These are phyloP conservation scores for Jackrogersella minutella DNA, from an alignment of 495 filamentous ascomycete species.

Conservation along the genomic window DNA sequence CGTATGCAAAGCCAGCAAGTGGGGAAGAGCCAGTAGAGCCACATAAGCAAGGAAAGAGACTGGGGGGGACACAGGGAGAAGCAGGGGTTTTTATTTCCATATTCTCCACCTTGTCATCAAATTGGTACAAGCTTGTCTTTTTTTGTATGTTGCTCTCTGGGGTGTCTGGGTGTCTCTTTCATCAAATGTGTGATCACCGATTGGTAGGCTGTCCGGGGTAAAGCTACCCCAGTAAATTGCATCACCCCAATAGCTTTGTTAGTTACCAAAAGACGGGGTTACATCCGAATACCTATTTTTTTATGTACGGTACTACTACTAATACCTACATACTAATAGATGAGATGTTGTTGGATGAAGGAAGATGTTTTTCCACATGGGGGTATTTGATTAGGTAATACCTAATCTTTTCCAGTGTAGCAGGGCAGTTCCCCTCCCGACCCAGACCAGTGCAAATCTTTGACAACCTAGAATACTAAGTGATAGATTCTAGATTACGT, in stretches of 20 bases:
- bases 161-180: not conserved
- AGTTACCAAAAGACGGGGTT: constrained; percentile 20
- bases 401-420: no score
- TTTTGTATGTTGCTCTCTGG: constrained; percentile 4
- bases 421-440: no score
- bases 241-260: constrained; percentile 14
- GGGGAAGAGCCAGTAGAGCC: not conserved
- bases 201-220: constrained; percentile 32
- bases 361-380: not conserved
- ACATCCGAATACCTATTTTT: not conserved
- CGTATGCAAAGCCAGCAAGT: not conserved
- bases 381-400: no score
- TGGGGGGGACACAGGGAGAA: not conserved
- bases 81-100: not conserved
- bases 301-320: not conserved
- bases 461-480: no score
- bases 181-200: constrained; percentile 20
- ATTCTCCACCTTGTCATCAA: not conserved
- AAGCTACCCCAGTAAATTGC: constrained; percentile 29
- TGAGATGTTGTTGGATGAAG: not conserved
- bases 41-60: not conserved
- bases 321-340: not conserved
- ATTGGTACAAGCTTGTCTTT: constrained; percentile 2
- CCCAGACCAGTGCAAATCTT: not conserved
- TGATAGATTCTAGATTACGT: no score